phyloP scores from a whole-genome alignment of 2,329 filamentous ascomycete genomes.

The Neofusicoccum ribis region DNA sequence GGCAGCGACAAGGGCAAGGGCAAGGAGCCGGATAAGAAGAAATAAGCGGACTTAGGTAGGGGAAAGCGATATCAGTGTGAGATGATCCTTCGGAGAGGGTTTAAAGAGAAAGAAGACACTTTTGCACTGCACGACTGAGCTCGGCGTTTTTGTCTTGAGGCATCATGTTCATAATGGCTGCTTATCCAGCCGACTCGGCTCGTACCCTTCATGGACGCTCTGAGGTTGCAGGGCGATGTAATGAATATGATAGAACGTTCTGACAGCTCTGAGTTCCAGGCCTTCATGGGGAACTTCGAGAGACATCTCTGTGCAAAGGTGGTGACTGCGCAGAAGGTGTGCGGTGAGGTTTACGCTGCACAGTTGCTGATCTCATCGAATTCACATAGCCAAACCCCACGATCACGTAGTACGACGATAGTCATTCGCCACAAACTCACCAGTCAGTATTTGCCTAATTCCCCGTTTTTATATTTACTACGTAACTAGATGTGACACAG shows the following conservation, averaged over 20 bases:
- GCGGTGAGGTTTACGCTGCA: too few relatives aligned
- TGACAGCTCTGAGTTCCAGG: background rate
- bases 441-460: too few relatives aligned
- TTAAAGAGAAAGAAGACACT: background rate
- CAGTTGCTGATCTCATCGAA: too few relatives aligned
- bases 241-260: conserved; percentile 19
- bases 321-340: too few relatives aligned
- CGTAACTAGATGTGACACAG: too few relatives aligned
- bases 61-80: background rate
- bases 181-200: background rate
- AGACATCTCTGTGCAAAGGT: too few relatives aligned
- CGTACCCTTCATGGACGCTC: background rate
- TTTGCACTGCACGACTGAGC: background rate
- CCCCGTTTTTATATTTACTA: too few relatives aligned
- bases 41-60: conserved; percentile 37
- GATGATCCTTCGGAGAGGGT: background rate
- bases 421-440: too few relatives aligned
- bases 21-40: conserved; percentile 57
- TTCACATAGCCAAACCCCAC: background rate
- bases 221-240: background rate
- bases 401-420: background rate
- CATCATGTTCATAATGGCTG: background rate
- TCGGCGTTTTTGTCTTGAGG: background rate
- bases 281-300: background rate
- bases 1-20: conserved; percentile 56